Evolutionary conservation across 331 rosid genomes (phyloP).

Genomic region (Stylosanthes scabra): DNA sequence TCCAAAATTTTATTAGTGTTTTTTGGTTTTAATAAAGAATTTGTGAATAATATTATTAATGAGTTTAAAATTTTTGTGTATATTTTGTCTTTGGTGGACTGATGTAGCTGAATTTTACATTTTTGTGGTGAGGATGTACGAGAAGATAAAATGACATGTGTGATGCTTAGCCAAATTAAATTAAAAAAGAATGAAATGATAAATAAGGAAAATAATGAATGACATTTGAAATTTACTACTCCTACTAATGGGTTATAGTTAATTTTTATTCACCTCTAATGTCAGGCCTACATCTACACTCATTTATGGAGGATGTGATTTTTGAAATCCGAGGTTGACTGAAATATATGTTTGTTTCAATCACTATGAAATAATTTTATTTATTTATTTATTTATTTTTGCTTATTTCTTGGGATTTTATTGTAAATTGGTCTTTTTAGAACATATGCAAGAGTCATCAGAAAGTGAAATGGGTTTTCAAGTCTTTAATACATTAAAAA

Average conservation of each 20-base stretch:
- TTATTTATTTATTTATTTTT: background rate
- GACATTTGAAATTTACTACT: constrained; percentile 22
- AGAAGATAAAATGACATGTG: too few relatives aligned
- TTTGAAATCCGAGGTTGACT: constrained; percentile 50
- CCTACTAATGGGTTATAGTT: constrained; percentile 7
- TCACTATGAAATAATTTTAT: background rate
- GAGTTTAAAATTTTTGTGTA: too few relatives aligned
- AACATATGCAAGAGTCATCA: too few relatives aligned
- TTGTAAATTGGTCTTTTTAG: background rate
- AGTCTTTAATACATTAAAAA: too few relatives aligned
- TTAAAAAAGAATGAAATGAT: background rate
- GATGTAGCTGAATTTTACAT: too few relatives aligned
- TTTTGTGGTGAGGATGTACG: too few relatives aligned
- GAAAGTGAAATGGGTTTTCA: too few relatives aligned
- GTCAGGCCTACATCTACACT: constrained; percentile 31
- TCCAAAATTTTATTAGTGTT: too few relatives aligned
- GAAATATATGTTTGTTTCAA: constrained; percentile 4
- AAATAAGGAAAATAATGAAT: background rate
- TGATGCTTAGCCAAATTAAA: background rate
- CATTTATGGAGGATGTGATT: constrained; percentile 46
- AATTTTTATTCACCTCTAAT: constrained; percentile 9
- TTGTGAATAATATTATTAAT: too few relatives aligned
- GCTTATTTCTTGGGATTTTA: background rate
- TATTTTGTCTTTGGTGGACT: too few relatives aligned
- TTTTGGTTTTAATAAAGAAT: too few relatives aligned